phyloP scores from a whole-genome alignment of 257 asterid genomes.

The Fraxinus anomala region DNA sequence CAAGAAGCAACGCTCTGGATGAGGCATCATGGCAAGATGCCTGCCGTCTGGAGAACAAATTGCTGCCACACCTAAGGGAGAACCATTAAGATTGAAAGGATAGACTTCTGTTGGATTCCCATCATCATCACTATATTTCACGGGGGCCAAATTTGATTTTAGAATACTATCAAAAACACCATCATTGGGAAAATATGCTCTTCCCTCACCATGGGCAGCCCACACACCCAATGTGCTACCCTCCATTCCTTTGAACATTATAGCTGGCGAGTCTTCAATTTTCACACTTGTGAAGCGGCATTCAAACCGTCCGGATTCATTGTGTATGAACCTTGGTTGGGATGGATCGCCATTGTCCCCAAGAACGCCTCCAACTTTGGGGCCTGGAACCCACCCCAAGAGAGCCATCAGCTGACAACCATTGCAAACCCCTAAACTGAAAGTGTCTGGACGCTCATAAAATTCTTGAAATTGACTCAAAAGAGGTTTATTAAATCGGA shows the following conservation, averaged over 20 bases:
- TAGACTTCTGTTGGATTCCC: constrained; percentile 73
- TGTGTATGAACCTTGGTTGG: constrained; percentile 85
- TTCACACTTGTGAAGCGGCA: constrained; percentile 83
- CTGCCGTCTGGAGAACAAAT: constrained; percentile 88
- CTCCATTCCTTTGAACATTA: constrained; percentile 89
- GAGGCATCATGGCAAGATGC: constrained; percentile 97
- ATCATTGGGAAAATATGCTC: constrained; percentile 76
- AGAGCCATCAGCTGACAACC: constrained; percentile 99
- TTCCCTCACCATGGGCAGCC: constrained; percentile 96
- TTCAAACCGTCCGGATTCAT: constrained; percentile 81
- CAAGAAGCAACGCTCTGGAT: constrained; percentile 85
- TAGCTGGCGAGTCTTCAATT: constrained; percentile 71
- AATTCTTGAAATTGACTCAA: constrained; percentile 78
- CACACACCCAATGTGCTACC: constrained; percentile 89
- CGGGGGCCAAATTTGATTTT: constrained; percentile 65
- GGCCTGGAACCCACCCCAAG: constrained; percentile 93
- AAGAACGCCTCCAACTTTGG: constrained; percentile 66
- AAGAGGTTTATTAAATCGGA: constrained; percentile 71
- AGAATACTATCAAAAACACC: constrained; percentile 42
- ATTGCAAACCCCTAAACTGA: constrained; percentile 92
- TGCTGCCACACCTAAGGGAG: constrained; percentile 83
- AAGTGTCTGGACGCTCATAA: constrained; percentile 72
- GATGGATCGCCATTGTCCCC: constrained; percentile 67
- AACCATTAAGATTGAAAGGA: constrained; percentile 79
- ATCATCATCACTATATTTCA: constrained; percentile 72